These are phyloP conservation scores for Serendipita vermifera DNA, from an alignment of 768 basidiomycete genomes.

Conservation along the genomic window DNA sequence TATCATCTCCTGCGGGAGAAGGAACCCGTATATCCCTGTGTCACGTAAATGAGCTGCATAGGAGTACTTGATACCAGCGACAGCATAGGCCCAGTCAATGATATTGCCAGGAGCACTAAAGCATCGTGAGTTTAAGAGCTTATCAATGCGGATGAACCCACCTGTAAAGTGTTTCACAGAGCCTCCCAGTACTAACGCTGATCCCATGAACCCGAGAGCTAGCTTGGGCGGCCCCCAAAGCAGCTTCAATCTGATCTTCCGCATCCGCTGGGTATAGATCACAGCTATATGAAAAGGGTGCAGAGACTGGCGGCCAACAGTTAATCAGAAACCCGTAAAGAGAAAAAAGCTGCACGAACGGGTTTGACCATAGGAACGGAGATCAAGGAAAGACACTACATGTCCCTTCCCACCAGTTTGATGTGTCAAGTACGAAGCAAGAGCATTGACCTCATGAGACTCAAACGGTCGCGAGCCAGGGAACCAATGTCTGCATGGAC, in stretches of 20 bases:
- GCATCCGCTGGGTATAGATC: constrained; percentile 48
- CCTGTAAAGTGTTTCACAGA: constrained; percentile 37
- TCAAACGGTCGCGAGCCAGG: constrained; percentile 65
- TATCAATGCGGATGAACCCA: constrained; percentile 13
- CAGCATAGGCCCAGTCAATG: constrained; percentile 53
- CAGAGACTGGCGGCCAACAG: constrained; percentile 41
- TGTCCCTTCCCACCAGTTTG: constrained; percentile 19
- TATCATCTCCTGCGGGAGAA: constrained; percentile 58
- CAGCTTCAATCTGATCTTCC: constrained; percentile 64
- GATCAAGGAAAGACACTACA: constrained; percentile 54
- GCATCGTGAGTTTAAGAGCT: background rate
- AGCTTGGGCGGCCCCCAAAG: constrained; percentile 49
- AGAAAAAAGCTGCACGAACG: constrained; percentile 31
- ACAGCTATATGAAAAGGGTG: constrained; percentile 66
- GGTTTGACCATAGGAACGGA: constrained; percentile 76
- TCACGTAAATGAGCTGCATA: constrained; percentile 56
- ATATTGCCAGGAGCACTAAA: constrained; percentile 43
- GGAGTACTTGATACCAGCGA: constrained; percentile 44
- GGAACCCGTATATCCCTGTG: constrained; percentile 70
- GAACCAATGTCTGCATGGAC: constrained; percentile 65
- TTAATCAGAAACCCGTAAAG: background rate
- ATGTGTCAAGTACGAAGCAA: constrained; percentile 52
- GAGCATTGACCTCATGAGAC: constrained; percentile 59
- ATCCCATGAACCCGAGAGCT: constrained; percentile 40
- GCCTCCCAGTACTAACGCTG: constrained; percentile 29